Conservation (phyloP, 2,329 filamentous ascomycete genomes). For the Graphiopsis chlorocephala region DNA sequence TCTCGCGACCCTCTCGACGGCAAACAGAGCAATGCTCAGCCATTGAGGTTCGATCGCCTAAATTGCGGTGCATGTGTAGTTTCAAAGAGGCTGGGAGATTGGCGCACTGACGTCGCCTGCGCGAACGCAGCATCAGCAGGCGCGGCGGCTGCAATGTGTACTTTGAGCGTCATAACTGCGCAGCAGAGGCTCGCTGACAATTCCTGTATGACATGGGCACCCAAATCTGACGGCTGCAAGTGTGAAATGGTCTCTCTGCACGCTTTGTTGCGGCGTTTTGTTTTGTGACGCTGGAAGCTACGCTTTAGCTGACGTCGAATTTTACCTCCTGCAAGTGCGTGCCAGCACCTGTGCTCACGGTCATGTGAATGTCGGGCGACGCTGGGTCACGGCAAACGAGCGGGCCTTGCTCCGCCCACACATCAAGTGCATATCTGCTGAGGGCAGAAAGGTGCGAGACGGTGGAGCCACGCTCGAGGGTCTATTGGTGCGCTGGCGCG, state of each 20-base stretch:
- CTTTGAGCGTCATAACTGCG: slow-evolving; percentile 3
- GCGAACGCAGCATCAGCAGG: slow-evolving; percentile 16
- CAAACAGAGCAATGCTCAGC: slow-evolving; percentile 5
- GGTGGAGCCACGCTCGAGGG: slow-evolving; percentile 10
- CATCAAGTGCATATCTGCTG: slow-evolving; percentile 15
- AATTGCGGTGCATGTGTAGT: slow-evolving; percentile 20
- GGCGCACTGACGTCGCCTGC: slow-evolving; percentile 17
- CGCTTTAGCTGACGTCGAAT: slow-evolving; percentile 28
- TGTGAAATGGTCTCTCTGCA: background rate
- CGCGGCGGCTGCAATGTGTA: slow-evolving; percentile 14
- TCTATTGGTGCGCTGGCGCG: slow-evolving; percentile 17
- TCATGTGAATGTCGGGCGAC: slow-evolving; percentile 29
- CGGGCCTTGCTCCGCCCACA: slow-evolving; percentile 9
- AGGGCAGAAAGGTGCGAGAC: slow-evolving; percentile 8
- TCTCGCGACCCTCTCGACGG: slow-evolving; percentile 2
- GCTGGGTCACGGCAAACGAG: slow-evolving; percentile 18
- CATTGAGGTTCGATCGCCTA: slow-evolving; percentile 16
- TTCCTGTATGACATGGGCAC: background rate
- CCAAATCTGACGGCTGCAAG: background rate
- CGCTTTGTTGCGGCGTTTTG: background rate
- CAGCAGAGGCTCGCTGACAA: slow-evolving; percentile 7
- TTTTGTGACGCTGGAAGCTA: background rate
- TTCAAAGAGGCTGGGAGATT: slow-evolving; percentile 21
- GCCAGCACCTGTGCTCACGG: slow-evolving; percentile 19
- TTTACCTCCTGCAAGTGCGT: slow-evolving; percentile 28